Base-by-base conservation (phyloP, 1,284 basidiomycete genomes). In the Pseudozyma pruni region DNA sequence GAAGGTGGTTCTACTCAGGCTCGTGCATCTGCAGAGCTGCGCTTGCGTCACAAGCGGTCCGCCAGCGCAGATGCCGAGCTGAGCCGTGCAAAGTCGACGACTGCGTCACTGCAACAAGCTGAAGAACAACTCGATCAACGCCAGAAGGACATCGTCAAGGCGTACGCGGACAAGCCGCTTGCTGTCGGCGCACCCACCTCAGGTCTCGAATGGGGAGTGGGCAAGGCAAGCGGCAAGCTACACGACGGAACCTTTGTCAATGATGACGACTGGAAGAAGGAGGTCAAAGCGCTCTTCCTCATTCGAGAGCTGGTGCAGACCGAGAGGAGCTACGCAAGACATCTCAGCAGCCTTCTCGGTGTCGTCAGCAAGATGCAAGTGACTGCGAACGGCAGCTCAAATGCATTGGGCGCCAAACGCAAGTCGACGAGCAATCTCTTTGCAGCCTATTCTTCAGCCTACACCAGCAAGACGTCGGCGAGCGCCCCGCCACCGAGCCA, bases 291-390 rank as follows among this genome's bases (percentile, higher is more conserved):
- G 16, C 49, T 81, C 16, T 81, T 81, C 59, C 71, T 81, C 29
- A 80, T 81, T 22, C 61, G 79, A 25, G 78, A 80, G 68, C 68
- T 81, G 7, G 74, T 81, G 25, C 75, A 79, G 59, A 81, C 79
- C 17, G 79, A 81, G 54, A 47, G 74, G 22, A 79, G 76, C 63
- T 81, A 81, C 41, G 72, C 76, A 14, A 48, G 72, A 11, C 74
- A 81, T 29, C 61, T 81, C 3, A 74, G 73, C 42, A 72, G 71
- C 42, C 59, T 81, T 19, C 48, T 80, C 16, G 52, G 51, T 25
- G 76, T 72, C n/a, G 63, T 78, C 1, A 49, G 69, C 33, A 71
- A 73, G 52, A 62, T 67, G 50, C 51, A 40, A 19, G 38, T n/a
- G 7, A 25, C 42, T 38, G 17, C 41, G 8, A 23, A 13, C 14